Evolutionary conservation across 1,284 basidiomycete species (phyloP), one percentile per base, ranked within the genome.

Genomic region (Sanguinoderma infundibulare): DNA sequence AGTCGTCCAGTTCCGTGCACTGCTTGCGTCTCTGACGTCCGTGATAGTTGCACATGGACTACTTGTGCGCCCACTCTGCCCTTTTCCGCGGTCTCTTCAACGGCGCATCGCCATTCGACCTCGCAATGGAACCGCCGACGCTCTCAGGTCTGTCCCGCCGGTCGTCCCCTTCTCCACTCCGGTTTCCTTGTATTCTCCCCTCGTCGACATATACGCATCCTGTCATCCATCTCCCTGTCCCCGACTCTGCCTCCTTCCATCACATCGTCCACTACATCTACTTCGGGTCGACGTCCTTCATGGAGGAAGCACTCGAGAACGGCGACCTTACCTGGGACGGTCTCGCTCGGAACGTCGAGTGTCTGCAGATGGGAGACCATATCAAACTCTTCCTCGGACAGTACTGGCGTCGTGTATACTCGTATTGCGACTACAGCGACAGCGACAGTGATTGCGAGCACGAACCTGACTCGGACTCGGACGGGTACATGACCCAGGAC

Each of bases 311-410:
- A 40, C 82, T 93, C 22, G 79, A 83, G 60, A 73, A 78, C 20
- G 85, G 87, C n/a, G 73, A 77, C 54, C 79, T 91, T 54, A 83
- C 83, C 47, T 93, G 90, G 91, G 88, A 91, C 63, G 90, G 89
- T 44, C 80, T 92, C 62, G 90, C 88, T n/a, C 84, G 87, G 56
- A 93, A 92, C 71, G 90, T 87, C 69, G 91, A 92, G 72, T 93
- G 91, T 69, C 85, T 93, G 55, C 87, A 86, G 26, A 81, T 93
- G 67, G 78, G 83, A 46, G 73, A 82, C 10, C 88, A 91, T 54
- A 84, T 92, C 72, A 90, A 88, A 67, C 73, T 85, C 20, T 91
- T 89, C 72, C 78, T 92, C 57, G 83, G 86, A 1, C 78, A 78
- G 57, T 90, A 89, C 69, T 78, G 80, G 55, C 75, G 78, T 20